Evolutionary conservation across 2,329 filamentous ascomycete genomes (phyloP).

Genomic region (Pseudogymnoascus sp.): DNA sequence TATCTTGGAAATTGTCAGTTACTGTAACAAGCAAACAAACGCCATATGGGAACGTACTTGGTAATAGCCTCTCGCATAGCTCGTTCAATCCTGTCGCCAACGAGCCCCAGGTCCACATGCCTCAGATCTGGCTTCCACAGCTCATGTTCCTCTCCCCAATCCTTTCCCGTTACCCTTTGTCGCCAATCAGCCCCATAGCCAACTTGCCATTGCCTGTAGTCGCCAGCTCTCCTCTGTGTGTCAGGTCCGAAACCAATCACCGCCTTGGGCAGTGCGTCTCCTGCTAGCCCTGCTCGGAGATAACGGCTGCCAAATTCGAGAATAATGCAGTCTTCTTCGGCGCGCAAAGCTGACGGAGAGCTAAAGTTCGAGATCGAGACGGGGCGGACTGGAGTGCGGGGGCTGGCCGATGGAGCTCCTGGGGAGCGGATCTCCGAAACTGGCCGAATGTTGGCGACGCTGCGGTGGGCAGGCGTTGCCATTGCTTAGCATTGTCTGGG

Average conservation of each 20-base stretch:
- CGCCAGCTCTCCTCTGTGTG: conserved; percentile 67
- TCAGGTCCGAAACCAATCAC: conserved; percentile 66
- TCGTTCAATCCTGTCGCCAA: conserved; percentile 81
- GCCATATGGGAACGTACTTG: conserved; percentile 47
- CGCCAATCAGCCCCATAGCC: conserved; percentile 43
- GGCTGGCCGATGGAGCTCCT: conserved; percentile 35
- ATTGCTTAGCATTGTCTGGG: conserved; percentile 1
- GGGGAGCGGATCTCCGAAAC: conserved; percentile 9
- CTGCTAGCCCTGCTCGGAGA: conserved; percentile 77
- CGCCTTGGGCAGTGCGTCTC: conserved; percentile 68
- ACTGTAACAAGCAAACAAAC: conserved; percentile 4
- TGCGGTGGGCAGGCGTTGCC: conserved; percentile 44
- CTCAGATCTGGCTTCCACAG: conserved; percentile 73
- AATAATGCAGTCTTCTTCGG: conserved; percentile 79
- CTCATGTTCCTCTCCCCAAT: conserved; percentile 60
- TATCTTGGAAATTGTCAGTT: conserved; percentile 36
- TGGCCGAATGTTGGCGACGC: conserved; percentile 48
- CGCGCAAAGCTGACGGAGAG: conserved; percentile 51
- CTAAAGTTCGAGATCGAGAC: conserved; percentile 46
- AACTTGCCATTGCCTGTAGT: conserved; percentile 65
- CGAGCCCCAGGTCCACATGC: conserved; percentile 64
- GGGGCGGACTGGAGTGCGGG: conserved; percentile 51
- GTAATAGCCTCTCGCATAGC: conserved; percentile 73
- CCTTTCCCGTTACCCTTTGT: conserved; percentile 37
- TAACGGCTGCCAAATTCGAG: conserved; percentile 76